A percentile compares a stretch with the other conserved stretches of the same genome.
These are phyloP conservation scores for Stemphylium beticola DNA, from an alignment of 2,329 filamentous ascomycete genomes.

Conservation along the genomic window DNA sequence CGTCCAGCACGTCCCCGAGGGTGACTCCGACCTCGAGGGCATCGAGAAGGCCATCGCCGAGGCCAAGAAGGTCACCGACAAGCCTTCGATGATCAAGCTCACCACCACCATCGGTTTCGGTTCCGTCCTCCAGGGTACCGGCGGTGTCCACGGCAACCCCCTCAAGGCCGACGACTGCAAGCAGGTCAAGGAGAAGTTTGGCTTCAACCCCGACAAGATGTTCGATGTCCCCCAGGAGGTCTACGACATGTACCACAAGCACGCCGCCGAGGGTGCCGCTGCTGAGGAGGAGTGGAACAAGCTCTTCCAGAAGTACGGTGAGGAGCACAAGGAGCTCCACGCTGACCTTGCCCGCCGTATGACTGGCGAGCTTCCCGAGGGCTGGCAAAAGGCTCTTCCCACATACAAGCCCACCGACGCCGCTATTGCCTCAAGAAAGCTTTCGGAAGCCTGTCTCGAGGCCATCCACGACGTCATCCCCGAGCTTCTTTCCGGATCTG, in stretches of 20 bases:
- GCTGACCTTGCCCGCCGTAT: conserved; percentile 83
- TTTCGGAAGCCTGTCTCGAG: conserved; percentile 90
- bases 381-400: conserved; percentile 94
- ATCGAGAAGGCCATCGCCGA: conserved; percentile 89
- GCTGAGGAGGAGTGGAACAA: conserved; percentile 95
- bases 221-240: conserved; percentile 95
- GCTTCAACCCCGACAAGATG: conserved; percentile 91
- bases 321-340: conserved; percentile 78
- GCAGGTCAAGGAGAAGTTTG: conserved; percentile 92
- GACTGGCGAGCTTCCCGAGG: conserved; percentile 83
- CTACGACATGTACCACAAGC: conserved; percentile 88
- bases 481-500: conserved; percentile 93
- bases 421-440: conserved; percentile 91
- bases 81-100: conserved; percentile 96
- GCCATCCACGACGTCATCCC: conserved; percentile 84
- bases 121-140: conserved; percentile 89
- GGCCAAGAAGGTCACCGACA: conserved; percentile 88
- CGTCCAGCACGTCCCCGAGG: conserved; percentile 80
- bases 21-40: conserved; percentile 83
- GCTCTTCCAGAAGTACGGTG: conserved; percentile 83
- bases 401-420: conserved; percentile 85
- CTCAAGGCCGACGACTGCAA: conserved; percentile 94
- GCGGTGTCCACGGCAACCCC: conserved; percentile 93
- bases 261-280: conserved; percentile 83
- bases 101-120: conserved; percentile 97